Base-by-base conservation (phyloP, 2,329 filamentous ascomycete genomes). In the Claviceps maximensis region DNA sequence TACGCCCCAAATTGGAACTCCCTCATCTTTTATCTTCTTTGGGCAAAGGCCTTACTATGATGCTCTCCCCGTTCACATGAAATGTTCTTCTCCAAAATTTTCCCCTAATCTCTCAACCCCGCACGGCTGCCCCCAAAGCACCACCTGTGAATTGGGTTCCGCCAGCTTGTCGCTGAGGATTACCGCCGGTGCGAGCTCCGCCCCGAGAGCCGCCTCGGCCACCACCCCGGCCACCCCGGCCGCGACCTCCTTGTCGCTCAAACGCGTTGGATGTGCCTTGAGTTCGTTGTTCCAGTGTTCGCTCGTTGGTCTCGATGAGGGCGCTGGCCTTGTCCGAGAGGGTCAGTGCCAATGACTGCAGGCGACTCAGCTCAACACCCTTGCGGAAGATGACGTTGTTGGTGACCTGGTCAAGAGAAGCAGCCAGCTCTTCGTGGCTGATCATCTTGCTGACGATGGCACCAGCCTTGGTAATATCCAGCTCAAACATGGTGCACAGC, bases 361-460 rank as follows among this genome's bases (percentile, higher is more conserved):
- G 82, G 62, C 94, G 84, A 65, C 89, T 95, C 59, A 98, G 82
- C 78, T 98, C 94, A 58, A 98, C 93, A 55, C 93, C 94, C 83
- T 98, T 97, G 71, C 93, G 86, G 87, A 98, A 98, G 74, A 97
- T 93, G 71, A 98, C 89, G 50, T 89, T 94, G 61, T 87, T 84
- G 64, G 94, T 96, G 72, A 98, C 91, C 74, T 98, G 93, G 75
- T 98, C 94, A 29, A 98, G 82, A 40, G 93, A 94, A 45, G 93
- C 93, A 10, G 87, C 88, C 49, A 98, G 84, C 72, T 98, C 93
- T 73, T 98, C 93, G 75, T 98, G 93, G 64, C 89, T 95, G 70
- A 98, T 97, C 93, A 98, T 98, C 77, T 95, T 95, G 79, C 89
- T 95, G 65, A 98, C 83, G 53, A 98, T 84, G 38, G 93, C 89